A percentile compares a stretch with the other conserved stretches of the same genome.
phyloP scores from a whole-genome alignment of 2,329 filamentous ascomycete species.

The Incumbomyces delicatus region DNA sequence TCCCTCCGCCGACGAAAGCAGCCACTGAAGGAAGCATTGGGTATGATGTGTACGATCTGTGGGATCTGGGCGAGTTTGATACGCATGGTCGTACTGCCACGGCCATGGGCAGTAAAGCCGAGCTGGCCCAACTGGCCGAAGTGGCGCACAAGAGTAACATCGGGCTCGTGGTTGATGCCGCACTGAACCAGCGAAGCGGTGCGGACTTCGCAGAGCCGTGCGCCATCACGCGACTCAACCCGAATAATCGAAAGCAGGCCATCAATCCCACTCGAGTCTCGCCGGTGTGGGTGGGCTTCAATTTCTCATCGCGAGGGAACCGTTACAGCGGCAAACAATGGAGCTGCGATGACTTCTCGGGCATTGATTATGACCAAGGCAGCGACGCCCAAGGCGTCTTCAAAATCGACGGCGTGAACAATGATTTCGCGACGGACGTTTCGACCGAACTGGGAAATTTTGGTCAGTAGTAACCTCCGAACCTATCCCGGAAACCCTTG shows the following conservation, averaged over 20 bases:
- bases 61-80: background rate
- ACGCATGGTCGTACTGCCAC: background rate
- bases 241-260: slow-evolving; percentile 44
- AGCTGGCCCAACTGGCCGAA: background rate
- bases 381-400: background rate
- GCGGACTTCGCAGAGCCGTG: background rate
- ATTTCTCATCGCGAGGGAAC: background rate
- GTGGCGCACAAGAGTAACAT: background rate
- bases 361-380: background rate
- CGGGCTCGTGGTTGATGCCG: background rate
- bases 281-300: background rate
- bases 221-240: background rate
- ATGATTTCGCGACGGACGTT: background rate
- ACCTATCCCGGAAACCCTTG: background rate
- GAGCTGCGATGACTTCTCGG: background rate
- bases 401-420: background rate
- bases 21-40: background rate
- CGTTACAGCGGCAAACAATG: background rate
- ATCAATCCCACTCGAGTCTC: slow-evolving; percentile 38
- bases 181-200: background rate
- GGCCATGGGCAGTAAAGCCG: background rate
- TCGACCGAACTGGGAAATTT: background rate
- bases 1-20: background rate
- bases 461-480: background rate
- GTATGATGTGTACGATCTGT: background rate